Percentiles rank a stretch among this genome's conserved stretches.
Conservation (phyloP, 2,329 filamentous ascomycete species). For the Colletotrichum simmondsii region DNA sequence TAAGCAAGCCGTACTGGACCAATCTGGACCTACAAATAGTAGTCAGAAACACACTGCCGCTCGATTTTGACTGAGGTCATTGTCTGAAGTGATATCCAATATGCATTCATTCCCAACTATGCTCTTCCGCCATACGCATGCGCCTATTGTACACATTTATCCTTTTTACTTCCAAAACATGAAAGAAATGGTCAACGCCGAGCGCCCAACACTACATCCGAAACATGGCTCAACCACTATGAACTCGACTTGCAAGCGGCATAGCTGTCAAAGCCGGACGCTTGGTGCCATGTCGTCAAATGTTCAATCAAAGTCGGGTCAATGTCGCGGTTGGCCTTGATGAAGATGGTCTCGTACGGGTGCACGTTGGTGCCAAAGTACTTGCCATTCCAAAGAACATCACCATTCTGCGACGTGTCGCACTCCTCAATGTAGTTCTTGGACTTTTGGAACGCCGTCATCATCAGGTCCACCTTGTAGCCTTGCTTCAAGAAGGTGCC, state of each 20-base stretch:
- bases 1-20: rapidly evolving
- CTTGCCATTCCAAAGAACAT: conserved; percentile 39
- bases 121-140: not conserved
- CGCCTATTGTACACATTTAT: not conserved
- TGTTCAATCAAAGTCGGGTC: conserved; percentile 40
- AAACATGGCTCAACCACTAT: not conserved
- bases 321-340: conserved; percentile 46
- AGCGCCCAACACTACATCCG: not conserved
- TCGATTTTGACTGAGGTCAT: no score
- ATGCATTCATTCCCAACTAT: not conserved
- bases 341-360: conserved; percentile 51
- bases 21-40: not conserved
- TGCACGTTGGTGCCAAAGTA: conserved; percentile 49
- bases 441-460: conserved; percentile 43
- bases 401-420: conserved; percentile 37
- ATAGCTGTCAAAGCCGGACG: conserved; percentile 39
- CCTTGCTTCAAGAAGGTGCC: conserved; percentile 41
- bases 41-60: no score
- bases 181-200: not conserved
- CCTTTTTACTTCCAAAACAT: not conserved
- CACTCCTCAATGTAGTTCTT: conserved; percentile 29
- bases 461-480: conserved; percentile 47
- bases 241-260: conserved; percentile 34
- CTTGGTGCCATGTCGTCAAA: conserved; percentile 46
- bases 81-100: not conserved